phyloP scores from a whole-genome alignment of 148 eudicot species.

The Vaccinium macrocarpon region DNA sequence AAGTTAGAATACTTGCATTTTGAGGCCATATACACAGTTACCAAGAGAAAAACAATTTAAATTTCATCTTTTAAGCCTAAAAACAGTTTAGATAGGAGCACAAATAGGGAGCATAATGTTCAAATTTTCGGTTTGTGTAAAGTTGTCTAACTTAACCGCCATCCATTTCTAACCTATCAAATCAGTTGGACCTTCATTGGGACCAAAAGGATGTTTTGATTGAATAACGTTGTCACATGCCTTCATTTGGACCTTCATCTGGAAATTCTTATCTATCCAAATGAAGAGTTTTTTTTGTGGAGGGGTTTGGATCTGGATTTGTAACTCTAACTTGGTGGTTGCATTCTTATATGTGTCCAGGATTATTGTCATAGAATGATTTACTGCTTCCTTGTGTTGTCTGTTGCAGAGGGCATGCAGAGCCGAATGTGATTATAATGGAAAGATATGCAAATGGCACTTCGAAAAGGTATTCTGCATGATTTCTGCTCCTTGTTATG shows the following conservation, averaged over 20 bases:
- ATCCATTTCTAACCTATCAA: not conserved
- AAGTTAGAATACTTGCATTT: not conserved
- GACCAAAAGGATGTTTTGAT: not conserved
- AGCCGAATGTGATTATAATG: slow-evolving; percentile 48
- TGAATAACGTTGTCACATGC: not conserved
- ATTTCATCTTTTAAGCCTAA: not conserved
- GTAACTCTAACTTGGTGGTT: not conserved
- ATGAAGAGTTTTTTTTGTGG: not conserved
- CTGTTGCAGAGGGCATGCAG: slow-evolving; percentile 34
- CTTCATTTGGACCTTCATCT: not conserved
- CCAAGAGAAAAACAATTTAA: not conserved
- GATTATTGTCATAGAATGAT: not conserved
- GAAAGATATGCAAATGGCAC: slow-evolving; percentile 74
- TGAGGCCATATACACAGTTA: not conserved
- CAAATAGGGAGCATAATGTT: not conserved
- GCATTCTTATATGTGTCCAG: not conserved
- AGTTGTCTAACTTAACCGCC: not conserved
- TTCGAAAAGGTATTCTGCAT: slow-evolving; percentile 55
- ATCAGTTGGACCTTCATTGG: not conserved
- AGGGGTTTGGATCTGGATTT: not conserved
- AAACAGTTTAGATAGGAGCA: not conserved
- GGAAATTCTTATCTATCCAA: not conserved
- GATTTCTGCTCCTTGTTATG: slow-evolving; percentile 8
- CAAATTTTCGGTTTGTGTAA: not conserved
- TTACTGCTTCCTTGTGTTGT: slow-evolving; percentile 14